A percentile compares a stretch with the other conserved stretches of the same genome.
Conservation (phyloP, 176 grass and related monocot genomes). For the Avena eriantha region DNA sequence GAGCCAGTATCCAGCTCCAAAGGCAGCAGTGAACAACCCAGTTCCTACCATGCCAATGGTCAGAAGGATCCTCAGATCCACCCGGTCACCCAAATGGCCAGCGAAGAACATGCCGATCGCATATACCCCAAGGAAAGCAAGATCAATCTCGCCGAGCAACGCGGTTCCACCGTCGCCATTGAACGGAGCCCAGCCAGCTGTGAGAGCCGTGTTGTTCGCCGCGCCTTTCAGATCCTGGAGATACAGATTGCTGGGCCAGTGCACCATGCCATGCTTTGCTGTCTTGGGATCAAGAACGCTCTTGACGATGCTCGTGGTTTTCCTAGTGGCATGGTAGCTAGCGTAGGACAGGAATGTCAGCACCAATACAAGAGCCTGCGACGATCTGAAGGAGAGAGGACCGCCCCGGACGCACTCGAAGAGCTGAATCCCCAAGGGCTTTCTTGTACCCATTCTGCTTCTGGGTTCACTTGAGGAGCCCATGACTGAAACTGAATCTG, state of each 20-base stretch:
- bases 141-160: conserved; percentile 77
- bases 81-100: conserved; percentile 74
- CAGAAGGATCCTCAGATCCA: conserved; percentile 74
- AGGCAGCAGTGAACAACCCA: conserved; percentile 68
- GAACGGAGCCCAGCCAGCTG: conserved; percentile 74
- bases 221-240: conserved; percentile 39
- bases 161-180: conserved; percentile 58
- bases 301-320: conserved; percentile 86
- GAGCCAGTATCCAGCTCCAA: conserved; percentile 81
- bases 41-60: conserved; percentile 75
- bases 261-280: conserved; percentile 45
- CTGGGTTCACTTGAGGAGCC: conserved; percentile 31
- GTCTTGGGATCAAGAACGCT: conserved; percentile 87
- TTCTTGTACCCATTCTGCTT: conserved; percentile 43
- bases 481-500: conserved; percentile 29
- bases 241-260: conserved; percentile 69
- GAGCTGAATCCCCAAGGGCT: conserved; percentile 65
- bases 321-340: conserved; percentile 85
- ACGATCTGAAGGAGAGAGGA: conserved; percentile 71
- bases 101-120: conserved; percentile 88
- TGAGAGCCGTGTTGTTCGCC: conserved; percentile 17
- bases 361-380: conserved; percentile 64
- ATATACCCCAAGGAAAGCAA: conserved; percentile 79
- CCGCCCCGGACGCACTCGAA: conserved; percentile 56
- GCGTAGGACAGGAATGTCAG: conserved; percentile 76